Percentiles rank a stretch among this genome's conserved stretches.
phyloP scores from a whole-genome alignment of 345 rosid genomes.

The Atalantia buxifolia region DNA sequence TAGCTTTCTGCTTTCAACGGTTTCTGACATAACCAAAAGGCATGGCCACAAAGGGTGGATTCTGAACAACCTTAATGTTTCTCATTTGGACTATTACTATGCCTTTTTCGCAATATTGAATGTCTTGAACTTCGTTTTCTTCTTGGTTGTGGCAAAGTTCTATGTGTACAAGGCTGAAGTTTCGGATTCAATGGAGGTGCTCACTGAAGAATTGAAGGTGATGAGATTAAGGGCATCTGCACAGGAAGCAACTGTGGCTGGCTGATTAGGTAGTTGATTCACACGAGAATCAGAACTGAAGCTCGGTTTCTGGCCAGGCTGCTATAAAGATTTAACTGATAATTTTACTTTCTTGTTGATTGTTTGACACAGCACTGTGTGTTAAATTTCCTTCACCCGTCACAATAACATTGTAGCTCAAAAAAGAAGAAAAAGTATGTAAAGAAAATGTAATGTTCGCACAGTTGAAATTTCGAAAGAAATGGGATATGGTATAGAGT shows the following conservation, averaged over 20 bases:
- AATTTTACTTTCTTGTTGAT: neutral
- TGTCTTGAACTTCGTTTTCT: constrained; percentile 54
- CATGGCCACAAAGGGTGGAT: constrained; percentile 69
- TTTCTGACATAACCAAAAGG: constrained; percentile 45
- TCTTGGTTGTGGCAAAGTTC: constrained; percentile 46
- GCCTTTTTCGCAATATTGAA: constrained; percentile 60
- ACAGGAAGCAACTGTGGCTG: constrained; percentile 15
- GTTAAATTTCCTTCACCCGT: neutral
- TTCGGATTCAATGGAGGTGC: constrained; percentile 49
- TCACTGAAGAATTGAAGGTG: constrained; percentile 44
- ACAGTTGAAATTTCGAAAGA: neutral
- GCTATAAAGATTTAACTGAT: neutral
- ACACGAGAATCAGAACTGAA: neutral
- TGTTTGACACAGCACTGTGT: neutral
- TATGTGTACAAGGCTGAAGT: constrained; percentile 72
- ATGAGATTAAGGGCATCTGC: constrained; percentile 13
- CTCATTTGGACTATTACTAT: constrained; percentile 72
- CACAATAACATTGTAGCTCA: neutral
- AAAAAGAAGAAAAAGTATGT: neutral
- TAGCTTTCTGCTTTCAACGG: constrained; percentile 61
- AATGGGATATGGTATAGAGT: neutral
- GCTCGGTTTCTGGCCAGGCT: neutral
- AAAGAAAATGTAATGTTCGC: neutral
- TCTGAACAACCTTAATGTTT: constrained; percentile 63
- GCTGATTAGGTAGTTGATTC: neutral